Base-by-base conservation (phyloP, 345 rosid genomes). In the Eucalyptus pauciflora region DNA sequence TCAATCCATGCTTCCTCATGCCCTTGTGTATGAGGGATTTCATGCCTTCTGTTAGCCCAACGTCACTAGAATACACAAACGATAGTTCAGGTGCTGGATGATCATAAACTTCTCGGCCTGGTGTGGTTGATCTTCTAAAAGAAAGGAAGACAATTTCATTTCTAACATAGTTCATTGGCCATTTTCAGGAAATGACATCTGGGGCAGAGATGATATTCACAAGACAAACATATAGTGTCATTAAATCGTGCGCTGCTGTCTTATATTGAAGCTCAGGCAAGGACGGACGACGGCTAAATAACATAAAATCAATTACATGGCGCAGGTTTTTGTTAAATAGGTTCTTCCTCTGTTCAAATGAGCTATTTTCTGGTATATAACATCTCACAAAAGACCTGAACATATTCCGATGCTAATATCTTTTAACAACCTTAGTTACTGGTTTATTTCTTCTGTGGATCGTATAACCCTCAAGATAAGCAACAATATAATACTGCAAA, bases 251-350 rank as follows among this genome's bases (percentile, higher is more conserved):
- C 91, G 98, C 97, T 52, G 98, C 98, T 56, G 93, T 98, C 99
- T 48, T 98, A 96, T 92, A 91, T 98, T 93, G 99, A 98, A 96
- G 99, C 99, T 79, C 96, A 98, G 94, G 98, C 99, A 83, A 96
- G 98, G 92, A 98, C 96, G 99, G 99, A 98, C 92, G 98, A 98
- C 91, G 95, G 97, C 97, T 97, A 91, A 17, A 15, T 33, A 8
- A 31, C 17, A 33, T 64, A 31, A 64, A 64, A 8, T 64, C 11
- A 54, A 54, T 20, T 64, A 60, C 3, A 85, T 60, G 10, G 37
- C 52, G 89, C 69, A 87, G 87, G 4, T 67, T 67, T 37, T 16
- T 31, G 79, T 67, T 67, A 67, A 31, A 31, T 15, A n/a, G 12
- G 79, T 31, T 67, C 20, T 18, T 67, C 79, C 79, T 67, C 79